These are phyloP conservation scores for Spergularia azorica DNA, from an alignment of 179 eudicot genomes.

Conservation along the genomic window DNA sequence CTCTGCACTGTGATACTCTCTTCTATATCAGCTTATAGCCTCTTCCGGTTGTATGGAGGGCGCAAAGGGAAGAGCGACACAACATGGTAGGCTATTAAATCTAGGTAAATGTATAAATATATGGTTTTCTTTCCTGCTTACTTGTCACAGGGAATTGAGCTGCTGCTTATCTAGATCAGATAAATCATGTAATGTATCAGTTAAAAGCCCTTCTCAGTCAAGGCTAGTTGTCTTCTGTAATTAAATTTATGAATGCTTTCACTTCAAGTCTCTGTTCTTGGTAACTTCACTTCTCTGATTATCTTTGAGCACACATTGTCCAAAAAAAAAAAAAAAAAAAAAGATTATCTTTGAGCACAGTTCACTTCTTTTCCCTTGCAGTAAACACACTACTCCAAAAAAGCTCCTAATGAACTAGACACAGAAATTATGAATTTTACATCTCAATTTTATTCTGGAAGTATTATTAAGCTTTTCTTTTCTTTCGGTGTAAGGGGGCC, in stretches of 20 bases:
- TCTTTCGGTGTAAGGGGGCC: too few species aligned
- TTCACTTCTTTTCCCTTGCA: too few species aligned
- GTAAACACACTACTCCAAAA: too few species aligned
- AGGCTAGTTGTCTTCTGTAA: not conserved
- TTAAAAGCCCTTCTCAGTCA: not conserved
- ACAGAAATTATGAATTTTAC: too few species aligned
- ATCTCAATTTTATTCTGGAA: too few species aligned
- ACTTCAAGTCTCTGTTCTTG: not conserved
- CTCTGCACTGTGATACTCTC: conserved; percentile 58
- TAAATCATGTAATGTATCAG: not conserved
- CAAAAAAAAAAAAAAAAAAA: too few species aligned
- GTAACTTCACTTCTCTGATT: too few species aligned
- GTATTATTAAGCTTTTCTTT: too few species aligned
- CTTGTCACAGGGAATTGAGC: not conserved
- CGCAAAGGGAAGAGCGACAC: conserved; percentile 35
- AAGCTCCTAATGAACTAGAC: too few species aligned
- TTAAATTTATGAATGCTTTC: not conserved
- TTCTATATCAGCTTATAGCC: conserved; percentile 72
- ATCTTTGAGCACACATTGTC: too few species aligned
- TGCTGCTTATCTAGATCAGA: not conserved
- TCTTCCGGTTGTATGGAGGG: conserved; percentile 79
- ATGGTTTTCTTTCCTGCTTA: not conserved
- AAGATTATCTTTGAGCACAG: too few species aligned
- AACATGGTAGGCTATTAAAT: conserved; percentile 31
- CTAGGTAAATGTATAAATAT: conserved; percentile 25